A percentile compares a stretch with the other conserved stretches of the same genome.
Conservation (phyloP, 495 filamentous ascomycete genomes). For the Talaromyces liani region DNA sequence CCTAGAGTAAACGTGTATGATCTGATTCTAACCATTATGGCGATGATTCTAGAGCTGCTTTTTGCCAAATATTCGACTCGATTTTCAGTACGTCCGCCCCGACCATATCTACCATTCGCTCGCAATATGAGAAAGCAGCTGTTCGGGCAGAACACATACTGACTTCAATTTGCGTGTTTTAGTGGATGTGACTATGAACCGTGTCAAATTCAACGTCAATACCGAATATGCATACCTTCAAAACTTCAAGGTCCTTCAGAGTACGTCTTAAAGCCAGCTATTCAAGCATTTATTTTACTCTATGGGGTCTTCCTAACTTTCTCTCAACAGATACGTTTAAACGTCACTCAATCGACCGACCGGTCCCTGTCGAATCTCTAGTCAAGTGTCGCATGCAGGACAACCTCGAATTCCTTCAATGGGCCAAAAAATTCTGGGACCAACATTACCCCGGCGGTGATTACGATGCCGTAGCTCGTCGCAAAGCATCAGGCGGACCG, state of each 20-base stretch:
- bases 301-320: slow-evolving; percentile 8
- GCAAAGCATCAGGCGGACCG: slow-evolving; percentile 70
- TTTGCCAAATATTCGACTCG: slow-evolving; percentile 95
- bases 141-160: not conserved
- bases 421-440: slow-evolving; percentile 94
- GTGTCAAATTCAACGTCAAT: slow-evolving; percentile 97
- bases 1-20: not conserved
- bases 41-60: slow-evolving; percentile 62
- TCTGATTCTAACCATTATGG: slow-evolving; percentile 16
- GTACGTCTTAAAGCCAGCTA: slow-evolving; percentile 17
- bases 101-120: not conserved
- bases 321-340: slow-evolving; percentile 67
- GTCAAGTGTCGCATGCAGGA: slow-evolving; percentile 99
- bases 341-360: slow-evolving; percentile 76
- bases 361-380: slow-evolving; percentile 78
- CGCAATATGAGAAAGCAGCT: not conserved
- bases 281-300: not conserved
- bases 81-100: slow-evolving; percentile 64
- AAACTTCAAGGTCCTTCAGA: slow-evolving; percentile 95
- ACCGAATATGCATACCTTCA: slow-evolving; percentile 94
- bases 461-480: slow-evolving; percentile 80
- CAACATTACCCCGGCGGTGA: slow-evolving; percentile 95
- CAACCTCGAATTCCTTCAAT: slow-evolving; percentile 98
- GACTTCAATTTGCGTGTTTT: slow-evolving; percentile 10
- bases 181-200: slow-evolving; percentile 91